Base-by-base conservation (phyloP, 352 stramenopile genomes). In the Thalassiosira ordinaria region DNA sequence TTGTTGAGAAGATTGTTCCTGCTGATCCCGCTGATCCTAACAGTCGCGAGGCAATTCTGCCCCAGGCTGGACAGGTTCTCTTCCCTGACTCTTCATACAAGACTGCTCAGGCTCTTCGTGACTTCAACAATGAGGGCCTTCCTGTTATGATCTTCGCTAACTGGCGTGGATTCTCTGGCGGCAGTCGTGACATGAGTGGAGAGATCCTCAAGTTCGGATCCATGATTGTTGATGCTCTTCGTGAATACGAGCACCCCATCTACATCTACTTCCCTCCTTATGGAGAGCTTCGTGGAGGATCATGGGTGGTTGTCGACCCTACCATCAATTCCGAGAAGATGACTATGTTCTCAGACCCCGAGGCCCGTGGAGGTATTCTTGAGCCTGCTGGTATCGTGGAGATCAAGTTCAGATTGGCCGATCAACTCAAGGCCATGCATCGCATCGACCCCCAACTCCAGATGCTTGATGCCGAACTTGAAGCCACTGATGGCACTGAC, bases 31-130 rank as follows among this genome's bases (percentile, higher is more conserved):
- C 97, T n/a, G 94, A 98, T 66, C 96, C 97, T 14, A 95, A 98
- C 39, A 99, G 96, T 27, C 95, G 98, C 78, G 97, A 99, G 88
- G 94, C 96, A 39, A 88, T 99, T 68, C 89, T 98, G 76, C 96
- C 98, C 57, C 98, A 99, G 87, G 97, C 98, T 69, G 98, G 97
- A 63, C 96, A 99, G 82, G 98, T 99, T 55, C 98, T 98, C 93
- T 99, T 98, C 96, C 98, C 98, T 2, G 98, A 99, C 92, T 99
- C 97, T 22, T 98, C 97, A 8, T 98, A 98, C 94, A 99, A 99
- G 96, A 99, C 97, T 46, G 97, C 97, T 27, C 87, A 93, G 59
- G 97, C 97, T 26, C 99, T 99, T 85, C 91, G 94, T 74, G 98
- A 99, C 91, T 99, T 99, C 89, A 95, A 96, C 65, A 97, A 97